Evolutionary conservation across 108 stramenopile species (phyloP), one percentile per base, ranked within the genome.

Genomic region (Cylindrotheca fusiformis): DNA sequence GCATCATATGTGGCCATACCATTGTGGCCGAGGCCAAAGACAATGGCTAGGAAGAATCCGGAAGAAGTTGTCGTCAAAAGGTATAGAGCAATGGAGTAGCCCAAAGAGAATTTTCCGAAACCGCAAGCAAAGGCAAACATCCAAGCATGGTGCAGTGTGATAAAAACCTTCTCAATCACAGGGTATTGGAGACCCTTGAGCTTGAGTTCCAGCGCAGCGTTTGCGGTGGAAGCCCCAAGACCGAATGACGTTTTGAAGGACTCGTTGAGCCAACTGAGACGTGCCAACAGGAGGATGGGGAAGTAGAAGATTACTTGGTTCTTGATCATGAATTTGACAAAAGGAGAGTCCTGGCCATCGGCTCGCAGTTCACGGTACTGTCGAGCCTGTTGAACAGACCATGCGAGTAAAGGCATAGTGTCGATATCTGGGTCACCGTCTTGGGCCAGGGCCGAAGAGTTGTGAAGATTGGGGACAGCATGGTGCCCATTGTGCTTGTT

Each of bases 401-500:
- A 99, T 14, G 99, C 97, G 26, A 99, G 78, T 18, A 99, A 70
- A 24, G 99, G 99, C 96, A 98, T 97, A 3, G 99, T 99, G 81
- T 99, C 97, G 55, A 99, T 97, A 55, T 96, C 95, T 0, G 95
- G 95, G 77, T 96, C 95, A 32, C 95, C 95, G 71, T 96, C 92
- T 74, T 92, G 90, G 27, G 80, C 51, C 18, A 72, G 62, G 19
- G 85, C 78, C 20, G 83, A 71, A 30, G 86, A 82, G 69, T 78
- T 91, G 90, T 98, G 96, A 23, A 97, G 80, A 79, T 99, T 98
- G 66, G 99, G 97, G 3, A 98, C 97, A 36, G 97, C 95, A 73
- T 98, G 97, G 78, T 99, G 99, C 2, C 94, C 95, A 77, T 98
- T 98, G 85, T 99, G 99, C 90, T 97, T 97, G 77, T 95, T 93